phyloP scores from a whole-genome alignment of 2,329 filamentous ascomycete genomes.

The Talaromyces sp. region DNA sequence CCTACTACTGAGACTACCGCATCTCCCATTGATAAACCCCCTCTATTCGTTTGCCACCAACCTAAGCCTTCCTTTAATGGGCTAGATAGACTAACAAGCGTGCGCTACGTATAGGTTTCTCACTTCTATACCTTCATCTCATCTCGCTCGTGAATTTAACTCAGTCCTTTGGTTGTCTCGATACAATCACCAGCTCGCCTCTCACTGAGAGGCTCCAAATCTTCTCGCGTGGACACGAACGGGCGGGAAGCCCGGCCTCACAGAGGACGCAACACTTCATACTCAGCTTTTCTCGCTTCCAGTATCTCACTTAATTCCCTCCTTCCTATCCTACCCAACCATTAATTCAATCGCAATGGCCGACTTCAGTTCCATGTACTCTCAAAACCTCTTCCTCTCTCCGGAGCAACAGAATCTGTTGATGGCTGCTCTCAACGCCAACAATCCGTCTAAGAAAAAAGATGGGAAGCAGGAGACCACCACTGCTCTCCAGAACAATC shows the following conservation, averaged over 20 bases:
- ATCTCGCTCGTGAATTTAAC: background rate
- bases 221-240: slow-evolving; percentile 16
- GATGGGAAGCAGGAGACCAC: slow-evolving; percentile 10
- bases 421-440: slow-evolving; percentile 70
- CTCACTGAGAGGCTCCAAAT: background rate
- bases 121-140: background rate
- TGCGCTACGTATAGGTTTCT: background rate
- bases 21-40: too few species aligned
- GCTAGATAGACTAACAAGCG: background rate
- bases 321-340: background rate
- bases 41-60: background rate
- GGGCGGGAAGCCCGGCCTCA: slow-evolving; percentile 30
- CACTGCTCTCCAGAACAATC: background rate
- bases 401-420: slow-evolving; percentile 72
- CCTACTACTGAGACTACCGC: too few species aligned
- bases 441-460: slow-evolving; percentile 43
- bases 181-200: background rate
- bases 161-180: background rate
- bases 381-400: slow-evolving; percentile 63
- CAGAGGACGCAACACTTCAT: background rate
- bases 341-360: slow-evolving; percentile 24
- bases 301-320: background rate
- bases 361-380: slow-evolving; percentile 35
- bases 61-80: background rate
- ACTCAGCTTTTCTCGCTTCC: background rate